Evolutionary conservation across 2,329 filamentous ascomycete species (phyloP), one percentile per base, ranked within the genome.

Genomic region (Beauveria caledonica): DNA sequence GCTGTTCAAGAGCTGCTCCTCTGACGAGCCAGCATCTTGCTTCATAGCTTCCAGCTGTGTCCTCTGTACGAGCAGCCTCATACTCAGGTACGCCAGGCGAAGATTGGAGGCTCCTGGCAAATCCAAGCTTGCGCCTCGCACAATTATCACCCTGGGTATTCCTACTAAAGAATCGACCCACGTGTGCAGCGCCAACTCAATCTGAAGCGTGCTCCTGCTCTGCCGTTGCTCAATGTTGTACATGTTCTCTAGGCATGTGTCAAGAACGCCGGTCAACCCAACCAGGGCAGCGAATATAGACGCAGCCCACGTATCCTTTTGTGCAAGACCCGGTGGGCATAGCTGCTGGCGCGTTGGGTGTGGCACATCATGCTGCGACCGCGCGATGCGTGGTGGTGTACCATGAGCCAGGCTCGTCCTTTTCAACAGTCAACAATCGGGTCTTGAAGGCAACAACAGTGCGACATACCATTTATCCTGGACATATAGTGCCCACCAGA

Each of bases 401-500:
- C 80, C 80, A 54, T 83, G 78, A 1, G 79, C 78, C 5, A 82
- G 69, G 54, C 80, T 82, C 10, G 73, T 75, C 80, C 79, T 81
- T 42, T 17, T 6, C 15, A 13, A 27, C 1, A 1, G n/a, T 49
- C 21, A 49, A 9, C 21, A 2, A 9, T 8, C 10, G 9, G 19
- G 10, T 13, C 17, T 4, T n/a, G 6, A 33, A 0, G 15, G 7
- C n/a, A 3, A 10, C 42, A 19, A 25, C 3, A 19, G 15, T 19
- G 1, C 11, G 6, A 65, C 70, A 56, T 69, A 81, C 81, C 82
- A 85, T 57, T 77, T 74, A 65, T 85, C 82, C 54, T 83, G 77
- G 10, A 85, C 72, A 15, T 82, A 64, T 0, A 85, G 67, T 9
- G 76, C 73, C 81, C 82, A 84, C 82, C 82, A 85, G 1, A 83